phyloP scores from a whole-genome alignment of 202 grass and related monocot species.

The Carex arenaria region DNA sequence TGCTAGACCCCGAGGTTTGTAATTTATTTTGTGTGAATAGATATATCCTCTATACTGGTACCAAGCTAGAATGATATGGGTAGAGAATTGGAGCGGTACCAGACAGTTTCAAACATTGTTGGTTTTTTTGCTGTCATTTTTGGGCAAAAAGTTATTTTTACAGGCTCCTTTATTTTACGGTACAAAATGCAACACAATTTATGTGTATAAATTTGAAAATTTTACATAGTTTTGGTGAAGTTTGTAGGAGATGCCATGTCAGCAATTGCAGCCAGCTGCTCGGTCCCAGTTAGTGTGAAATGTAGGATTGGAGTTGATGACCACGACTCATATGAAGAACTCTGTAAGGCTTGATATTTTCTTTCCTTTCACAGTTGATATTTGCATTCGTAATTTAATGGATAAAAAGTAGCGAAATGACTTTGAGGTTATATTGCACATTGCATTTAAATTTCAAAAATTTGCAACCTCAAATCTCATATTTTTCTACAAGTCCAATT shows the following conservation, averaged over 20 bases:
- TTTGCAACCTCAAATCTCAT: background rate
- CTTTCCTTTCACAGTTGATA: background rate
- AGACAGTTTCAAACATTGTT: background rate
- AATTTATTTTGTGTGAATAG: conserved; percentile 4
- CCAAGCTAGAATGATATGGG: conserved; percentile 16
- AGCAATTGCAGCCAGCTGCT: conserved; percentile 74
- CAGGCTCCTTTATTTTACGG: background rate
- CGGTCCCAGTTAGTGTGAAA: conserved; percentile 81
- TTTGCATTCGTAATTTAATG: background rate
- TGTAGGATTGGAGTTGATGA: conserved; percentile 95
- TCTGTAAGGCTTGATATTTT: conserved; percentile 56
- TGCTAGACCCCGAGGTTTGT: conserved; percentile 91
- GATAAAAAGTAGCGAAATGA: background rate
- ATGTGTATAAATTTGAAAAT: background rate
- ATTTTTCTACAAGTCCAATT: background rate
- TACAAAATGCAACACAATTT: background rate
- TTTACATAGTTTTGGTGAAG: conserved; percentile 32
- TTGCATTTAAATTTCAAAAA: background rate
- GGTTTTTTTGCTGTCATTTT: background rate
- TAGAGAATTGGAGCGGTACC: background rate
- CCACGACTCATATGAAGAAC: conserved; percentile 83
- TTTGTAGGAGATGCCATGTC: conserved; percentile 97
- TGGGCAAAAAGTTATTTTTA: background rate
- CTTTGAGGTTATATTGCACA: background rate
- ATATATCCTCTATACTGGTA: background rate